Evolutionary conservation across 2,329 filamentous ascomycete species (phyloP).

Genomic region (Beauveria bassiana): DNA sequence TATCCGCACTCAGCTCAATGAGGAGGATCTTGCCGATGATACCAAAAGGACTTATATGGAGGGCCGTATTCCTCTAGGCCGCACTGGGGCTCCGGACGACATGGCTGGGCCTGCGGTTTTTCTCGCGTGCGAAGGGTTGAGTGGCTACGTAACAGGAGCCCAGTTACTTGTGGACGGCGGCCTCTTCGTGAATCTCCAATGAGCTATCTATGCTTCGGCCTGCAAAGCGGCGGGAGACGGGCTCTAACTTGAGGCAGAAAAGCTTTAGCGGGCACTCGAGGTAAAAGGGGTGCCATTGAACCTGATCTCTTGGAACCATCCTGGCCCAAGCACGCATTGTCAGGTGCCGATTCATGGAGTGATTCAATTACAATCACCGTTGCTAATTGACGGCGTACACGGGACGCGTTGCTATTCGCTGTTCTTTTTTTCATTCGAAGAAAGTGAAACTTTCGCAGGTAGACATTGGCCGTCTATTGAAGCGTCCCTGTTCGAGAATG

Average conservation of each 20-base stretch:
- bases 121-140: conserved; percentile 70
- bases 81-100: conserved; percentile 65
- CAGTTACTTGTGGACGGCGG: conserved; percentile 84
- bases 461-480: no score
- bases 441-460: no score
- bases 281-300: no score
- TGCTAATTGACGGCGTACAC: no score
- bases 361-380: no score
- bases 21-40: conserved; percentile 68
- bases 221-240: background rate
- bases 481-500: no score
- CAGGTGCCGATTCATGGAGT: no score
- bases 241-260: background rate
- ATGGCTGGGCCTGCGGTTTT: conserved; percentile 80
- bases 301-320: no score
- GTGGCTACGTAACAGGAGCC: conserved; percentile 72
- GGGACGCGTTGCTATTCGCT: background rate
- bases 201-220: background rate
- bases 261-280: no score
- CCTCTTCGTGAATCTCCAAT: conserved; percentile 83
- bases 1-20: conserved; percentile 76
- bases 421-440: no score
- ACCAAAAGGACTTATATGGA: conserved; percentile 73
- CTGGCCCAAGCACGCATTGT: no score
- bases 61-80: conserved; percentile 67